phyloP scores from a whole-genome alignment of 306 rosid species.

The Castanea mollissima region DNA sequence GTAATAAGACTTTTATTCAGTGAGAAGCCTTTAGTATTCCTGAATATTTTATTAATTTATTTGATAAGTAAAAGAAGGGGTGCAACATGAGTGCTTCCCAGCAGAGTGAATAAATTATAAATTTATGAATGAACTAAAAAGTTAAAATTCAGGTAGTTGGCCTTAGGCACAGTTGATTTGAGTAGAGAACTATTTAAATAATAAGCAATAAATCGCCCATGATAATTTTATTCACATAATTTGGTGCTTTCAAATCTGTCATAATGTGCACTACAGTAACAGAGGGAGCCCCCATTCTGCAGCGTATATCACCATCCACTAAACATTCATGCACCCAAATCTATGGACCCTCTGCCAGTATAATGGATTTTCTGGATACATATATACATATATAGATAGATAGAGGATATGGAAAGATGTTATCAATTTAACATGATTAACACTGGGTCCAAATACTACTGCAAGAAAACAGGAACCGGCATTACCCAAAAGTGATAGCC shows the following conservation, averaged over 20 bases:
- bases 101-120: background rate
- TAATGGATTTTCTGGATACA: background rate
- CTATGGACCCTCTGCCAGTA: background rate
- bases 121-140: background rate
- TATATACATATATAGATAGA: too few relatives aligned
- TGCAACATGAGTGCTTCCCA: background rate
- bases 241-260: background rate
- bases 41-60: too few relatives aligned
- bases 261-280: too few relatives aligned
- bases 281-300: background rate
- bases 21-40: background rate
- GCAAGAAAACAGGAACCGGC: constrained; percentile 23
- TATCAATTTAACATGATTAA: background rate
- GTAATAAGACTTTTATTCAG: too few relatives aligned
- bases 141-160: background rate
- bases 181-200: background rate
- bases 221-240: background rate
- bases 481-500: constrained; percentile 99
- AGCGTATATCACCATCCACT: background rate
- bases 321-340: background rate
- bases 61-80: background rate
- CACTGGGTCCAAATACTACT: constrained; percentile 6
- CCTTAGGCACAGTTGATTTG: background rate
- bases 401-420: background rate
- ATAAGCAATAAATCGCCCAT: background rate